Conservation (phyloP, 2,329 filamentous ascomycete species). For the Cryphonectria carpinicola region DNA sequence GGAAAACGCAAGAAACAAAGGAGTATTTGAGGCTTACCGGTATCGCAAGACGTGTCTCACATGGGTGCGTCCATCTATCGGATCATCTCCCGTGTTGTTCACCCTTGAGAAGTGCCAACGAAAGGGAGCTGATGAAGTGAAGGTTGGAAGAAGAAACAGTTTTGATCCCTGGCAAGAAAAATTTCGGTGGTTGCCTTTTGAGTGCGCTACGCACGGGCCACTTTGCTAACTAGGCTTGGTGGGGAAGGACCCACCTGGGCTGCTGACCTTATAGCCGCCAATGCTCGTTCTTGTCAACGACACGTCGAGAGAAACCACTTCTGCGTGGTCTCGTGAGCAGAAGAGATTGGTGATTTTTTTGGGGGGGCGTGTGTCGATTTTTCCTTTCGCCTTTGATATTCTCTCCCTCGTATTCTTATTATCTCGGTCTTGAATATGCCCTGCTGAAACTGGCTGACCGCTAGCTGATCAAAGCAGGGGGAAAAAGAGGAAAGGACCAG, state of each 20-base stretch:
- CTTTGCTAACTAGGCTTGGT: not conserved
- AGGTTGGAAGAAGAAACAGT: not conserved
- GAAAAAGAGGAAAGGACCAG: not conserved
- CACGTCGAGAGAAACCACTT: not conserved
- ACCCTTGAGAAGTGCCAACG: not conserved
- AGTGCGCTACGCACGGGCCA: constrained; percentile 24
- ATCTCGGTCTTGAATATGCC: not conserved
- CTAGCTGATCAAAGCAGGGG: not conserved
- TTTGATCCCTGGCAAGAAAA: constrained; percentile 8
- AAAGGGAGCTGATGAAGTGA: not conserved
- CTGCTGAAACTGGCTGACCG: not conserved
- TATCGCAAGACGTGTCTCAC: not conserved
- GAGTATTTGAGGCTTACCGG: constrained; percentile 1
- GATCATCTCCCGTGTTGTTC: no score
- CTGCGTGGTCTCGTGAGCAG: not conserved
- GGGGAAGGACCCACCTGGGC: not conserved
- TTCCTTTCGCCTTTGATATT: no score
- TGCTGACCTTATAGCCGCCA: not conserved
- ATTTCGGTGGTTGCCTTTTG: constrained; percentile 19
- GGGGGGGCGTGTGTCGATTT: not conserved
- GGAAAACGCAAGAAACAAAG: no score
- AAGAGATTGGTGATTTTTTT: not conserved
- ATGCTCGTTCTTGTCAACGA: not conserved
- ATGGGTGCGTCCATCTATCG: not conserved
- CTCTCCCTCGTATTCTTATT: not conserved